Evolutionary conservation across 257 asterid genomes (phyloP), one percentile per base, ranked within the genome.

Genomic region (Thymus mandschuricus): DNA sequence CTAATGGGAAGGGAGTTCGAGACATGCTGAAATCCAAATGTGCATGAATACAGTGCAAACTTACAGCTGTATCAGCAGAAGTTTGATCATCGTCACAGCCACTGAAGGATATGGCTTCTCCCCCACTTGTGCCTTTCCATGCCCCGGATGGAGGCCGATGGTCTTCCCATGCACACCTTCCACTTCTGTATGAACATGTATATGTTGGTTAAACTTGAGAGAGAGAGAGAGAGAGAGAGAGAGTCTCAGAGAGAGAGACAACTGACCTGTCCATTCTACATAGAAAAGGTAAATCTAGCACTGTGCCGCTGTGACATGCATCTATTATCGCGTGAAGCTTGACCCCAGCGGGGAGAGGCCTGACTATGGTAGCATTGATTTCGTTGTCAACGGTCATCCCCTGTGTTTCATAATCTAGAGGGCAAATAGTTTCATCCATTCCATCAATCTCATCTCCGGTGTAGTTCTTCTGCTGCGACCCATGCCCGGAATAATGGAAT

Each of bases 81-180:
- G 90, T 87, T 82, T 95, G 99, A 81, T 92, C 78, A 71, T 95
- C 99, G 45, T 89, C 96, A 68, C 99, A 95, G 28, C 99, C 98
- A 67, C 98, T 95, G 77, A 95, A 95, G 35, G 97, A 95, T 76
- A 95, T 83, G 64, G 82, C 98, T 75, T 95, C 99, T 67, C 99
- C 99, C 11, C 99, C 98, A 28, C 85, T 92, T 33, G 99, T 87
- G 58, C 99, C 99, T 86, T 92, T 95, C 98, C 96, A 95, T 5
- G 82, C 56, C 11, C 99, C 98, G 33, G 99, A 76, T 65, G 75
- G 82, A 13, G 99, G 99, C 8, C 99, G 98, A 72, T 95, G 99
- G 60, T 95, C 98, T 80, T 95, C 98, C 99, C 99, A 95, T 51
- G 73, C 33, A 65, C 83, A 88, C 34, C 85, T 84, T 55, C 99